Base-by-base conservation (phyloP, 177 flowering plant species). In the Vitis hybrid region DNA sequence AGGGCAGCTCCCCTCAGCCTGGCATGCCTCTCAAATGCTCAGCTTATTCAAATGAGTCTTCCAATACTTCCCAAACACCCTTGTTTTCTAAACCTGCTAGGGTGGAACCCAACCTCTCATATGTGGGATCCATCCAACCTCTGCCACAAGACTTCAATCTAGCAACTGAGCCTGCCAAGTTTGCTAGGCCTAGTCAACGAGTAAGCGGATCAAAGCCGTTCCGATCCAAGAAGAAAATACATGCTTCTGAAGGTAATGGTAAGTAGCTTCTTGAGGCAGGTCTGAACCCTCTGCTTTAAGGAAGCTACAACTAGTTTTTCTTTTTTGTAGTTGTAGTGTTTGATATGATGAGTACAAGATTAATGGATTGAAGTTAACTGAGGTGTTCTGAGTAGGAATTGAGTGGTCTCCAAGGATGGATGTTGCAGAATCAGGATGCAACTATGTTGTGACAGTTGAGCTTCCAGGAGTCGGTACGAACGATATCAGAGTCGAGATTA, bases 401-500 rank as follows among this genome's bases (percentile, higher is more conserved):
- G 76, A 82, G 64, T 80, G 89, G 87, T 87, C 85, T 4, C 98
- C 96, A 13, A 80, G 84, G 70, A 86, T 86, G 88, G 85, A 89
- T 69, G 79, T 91, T 59, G 85, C 79, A 55, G 94, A 91, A 79
- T 84, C 82, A n/a, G 80, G 77, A 51, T 14, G 65, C 58, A 74
- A 67, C 40, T 87, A 86, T 74, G 75, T 83, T 61, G 64, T 89
- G 68, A 79, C 80, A 4, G 60, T 91, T 19, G 94, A 93, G 80
- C 77, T 89, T 75, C 96, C 96, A 15, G 96, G 98, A 15, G 85
- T 86, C 58, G 75, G 65, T 45, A 77, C 66, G 26, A 75, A 75
- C 56, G 82, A 80, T 69, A 78, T 89, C 11, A 85, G 81, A 75
- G 94, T 93, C 70, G 94, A 91, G 72, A 81, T 91, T 40, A 80